Conservation (phyloP, 768 basidiomycete genomes). For the Boletus sensibilis region DNA sequence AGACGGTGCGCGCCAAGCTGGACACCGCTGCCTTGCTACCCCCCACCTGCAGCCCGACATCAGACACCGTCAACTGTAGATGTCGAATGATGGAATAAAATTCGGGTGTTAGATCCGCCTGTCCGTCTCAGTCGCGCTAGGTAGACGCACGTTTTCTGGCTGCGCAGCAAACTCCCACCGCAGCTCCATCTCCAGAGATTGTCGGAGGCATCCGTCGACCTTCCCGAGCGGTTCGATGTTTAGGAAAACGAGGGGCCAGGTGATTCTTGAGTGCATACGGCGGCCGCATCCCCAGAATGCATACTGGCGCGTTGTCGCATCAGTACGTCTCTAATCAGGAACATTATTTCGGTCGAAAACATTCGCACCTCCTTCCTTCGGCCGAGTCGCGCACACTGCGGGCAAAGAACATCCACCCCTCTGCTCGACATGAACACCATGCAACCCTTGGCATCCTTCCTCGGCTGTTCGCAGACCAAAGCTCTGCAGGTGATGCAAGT, state of each 20-base stretch:
- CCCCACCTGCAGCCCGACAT: neutral
- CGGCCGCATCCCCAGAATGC: neutral
- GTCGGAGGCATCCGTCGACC: neutral
- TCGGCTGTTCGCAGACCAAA: neutral
- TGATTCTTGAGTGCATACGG: neutral
- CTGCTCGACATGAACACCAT: neutral
- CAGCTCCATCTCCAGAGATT: neutral
- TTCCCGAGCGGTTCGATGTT: neutral
- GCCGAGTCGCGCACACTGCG: neutral
- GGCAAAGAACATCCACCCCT: neutral
- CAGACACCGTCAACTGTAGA: neutral
- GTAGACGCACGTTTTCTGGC: neutral
- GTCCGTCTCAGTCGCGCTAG: no score
- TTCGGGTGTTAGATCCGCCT: no score
- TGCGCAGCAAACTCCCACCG: neutral
- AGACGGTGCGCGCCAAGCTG: neutral
- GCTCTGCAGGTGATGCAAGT: neutral
- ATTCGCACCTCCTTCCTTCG: neutral
- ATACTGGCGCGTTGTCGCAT: neutral
- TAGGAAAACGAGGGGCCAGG: neutral
- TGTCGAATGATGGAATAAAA: no score
- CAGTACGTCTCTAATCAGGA: no score
- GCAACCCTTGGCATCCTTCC: neutral
- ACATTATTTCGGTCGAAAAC: no score
- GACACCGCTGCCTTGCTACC: neutral